Evolutionary conservation across 352 stramenopile species (phyloP), one percentile per base, ranked within the genome.

Genomic region (Globisporangium polare): DNA sequence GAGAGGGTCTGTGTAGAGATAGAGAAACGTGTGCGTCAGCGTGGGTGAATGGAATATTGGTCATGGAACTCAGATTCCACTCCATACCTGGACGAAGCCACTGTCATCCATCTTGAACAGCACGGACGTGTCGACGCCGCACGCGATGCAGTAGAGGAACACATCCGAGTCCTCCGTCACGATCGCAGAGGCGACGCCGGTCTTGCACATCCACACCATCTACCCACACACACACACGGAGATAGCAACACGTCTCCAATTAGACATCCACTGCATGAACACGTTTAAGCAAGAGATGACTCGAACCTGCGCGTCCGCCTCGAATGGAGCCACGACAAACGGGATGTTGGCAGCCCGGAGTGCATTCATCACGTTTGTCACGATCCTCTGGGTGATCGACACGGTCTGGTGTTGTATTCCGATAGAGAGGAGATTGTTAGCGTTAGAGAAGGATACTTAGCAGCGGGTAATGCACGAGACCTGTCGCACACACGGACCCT

Each of bases 161-260:
- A 92, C 79, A 49, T 92, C 80, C 62, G 83, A 92, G 66, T 90
- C 83, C 67, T 92, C 83, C 20, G 80, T 90, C n/a, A 92, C 69
- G 64, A 92, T 92, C 22, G 76, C 83, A 22, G 72, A 73, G 0
- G 79, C 79, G 13, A 73, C 51, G 0, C 77, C 72, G 31, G 72
- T 62, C 51, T 90, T 90, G 66, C 80, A 90, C 72, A 92, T 83
- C 78, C 80, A 92, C 35, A 88, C 83, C 79, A 92, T 88, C 70
- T 90, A 58, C 20, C 15, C 39, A 47, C 5, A 15, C 3, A 33
- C 2, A n/a, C n/a, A n/a, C n/a, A n/a, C n/a, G n/a, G n/a, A n/a
- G n/a, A n/a, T n/a, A n/a, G n/a, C n/a, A n/a, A n/a, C n/a, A n/a
- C n/a, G n/a, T n/a, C n/a, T n/a, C n/a, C n/a, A n/a, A n/a, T 39